A percentile compares a stretch with the other conserved stretches of the same genome.
Evolutionary conservation across 208 protist genomes (phyloP).

Genomic region (Leishmania tarentolae): DNA sequence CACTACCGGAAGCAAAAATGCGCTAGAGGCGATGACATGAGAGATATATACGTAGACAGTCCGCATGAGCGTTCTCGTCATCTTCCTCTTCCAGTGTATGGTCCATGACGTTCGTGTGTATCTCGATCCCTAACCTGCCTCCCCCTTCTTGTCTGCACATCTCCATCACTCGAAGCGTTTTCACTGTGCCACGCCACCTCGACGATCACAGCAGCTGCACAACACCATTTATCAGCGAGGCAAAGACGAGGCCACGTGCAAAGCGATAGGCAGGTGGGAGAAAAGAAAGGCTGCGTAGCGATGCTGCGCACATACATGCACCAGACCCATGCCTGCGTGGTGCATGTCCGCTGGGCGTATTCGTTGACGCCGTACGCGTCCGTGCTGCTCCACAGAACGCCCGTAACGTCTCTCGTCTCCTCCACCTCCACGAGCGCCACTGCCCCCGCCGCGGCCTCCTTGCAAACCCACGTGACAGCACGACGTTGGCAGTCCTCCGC

Average conservation of each 20-base stretch:
- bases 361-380: neutral
- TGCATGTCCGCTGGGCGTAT: neutral
- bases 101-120: too few species aligned
- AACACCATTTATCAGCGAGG: neutral
- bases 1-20: neutral
- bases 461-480: neutral
- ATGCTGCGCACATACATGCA: slow-evolving; percentile 7
- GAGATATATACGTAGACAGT: neutral
- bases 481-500: slow-evolving; percentile 24
- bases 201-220: neutral
- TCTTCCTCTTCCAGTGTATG: too few species aligned
- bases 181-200: neutral
- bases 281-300: neutral
- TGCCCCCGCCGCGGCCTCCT: neutral
- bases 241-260: neutral
- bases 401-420: neutral
- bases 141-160: neutral
- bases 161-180: neutral
- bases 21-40: neutral
- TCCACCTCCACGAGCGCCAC: neutral
- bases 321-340: slow-evolving; percentile 1
- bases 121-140: neutral
- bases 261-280: neutral
- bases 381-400: neutral
- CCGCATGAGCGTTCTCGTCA: neutral